phyloP scores from a whole-genome alignment of 139 green algal genomes.

The Coelastrella sp. region DNA sequence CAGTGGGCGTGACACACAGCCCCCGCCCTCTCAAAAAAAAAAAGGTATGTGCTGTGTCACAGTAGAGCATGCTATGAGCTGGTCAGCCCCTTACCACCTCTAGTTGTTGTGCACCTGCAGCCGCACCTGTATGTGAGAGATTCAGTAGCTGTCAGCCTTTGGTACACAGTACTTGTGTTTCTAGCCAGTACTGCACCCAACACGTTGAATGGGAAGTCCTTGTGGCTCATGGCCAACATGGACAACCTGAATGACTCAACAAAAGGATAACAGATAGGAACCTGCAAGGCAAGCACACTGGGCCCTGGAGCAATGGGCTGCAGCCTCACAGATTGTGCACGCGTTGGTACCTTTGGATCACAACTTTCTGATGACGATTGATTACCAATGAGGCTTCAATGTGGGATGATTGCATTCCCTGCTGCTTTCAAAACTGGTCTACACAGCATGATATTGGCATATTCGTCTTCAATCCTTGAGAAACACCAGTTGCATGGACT shows the following conservation, averaged over 20 bases:
- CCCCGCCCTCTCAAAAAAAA: too few species aligned
- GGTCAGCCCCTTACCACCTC: too few species aligned
- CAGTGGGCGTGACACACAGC: too few species aligned
- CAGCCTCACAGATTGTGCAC: too few species aligned
- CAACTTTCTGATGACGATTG: background rate
- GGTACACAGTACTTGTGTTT: conserved; percentile 22
- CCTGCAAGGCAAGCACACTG: background rate
- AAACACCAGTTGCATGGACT: background rate
- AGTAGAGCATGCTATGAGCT: too few species aligned
- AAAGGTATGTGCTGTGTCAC: too few species aligned
- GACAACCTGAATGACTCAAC: conserved; percentile 56
- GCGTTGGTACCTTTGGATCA: background rate
- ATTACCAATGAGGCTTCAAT: background rate
- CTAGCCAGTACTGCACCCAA: conserved; percentile 55
- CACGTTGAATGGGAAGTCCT: conserved; percentile 60
- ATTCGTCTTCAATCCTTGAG: background rate
- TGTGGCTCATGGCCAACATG: conserved; percentile 58
- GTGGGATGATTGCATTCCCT: background rate
- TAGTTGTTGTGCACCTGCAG: background rate
- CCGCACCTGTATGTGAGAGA: conserved; percentile 55
- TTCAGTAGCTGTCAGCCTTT: conserved; percentile 39
- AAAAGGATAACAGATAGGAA: conserved; percentile 60
- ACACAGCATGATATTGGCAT: too few species aligned
- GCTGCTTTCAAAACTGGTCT: background rate
- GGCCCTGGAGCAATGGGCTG: too few species aligned